Evolutionary conservation across 2,329 filamentous ascomycete genomes (phyloP), one percentile per base, ranked within the genome.

Genomic region (Lachnellula cervina): DNA sequence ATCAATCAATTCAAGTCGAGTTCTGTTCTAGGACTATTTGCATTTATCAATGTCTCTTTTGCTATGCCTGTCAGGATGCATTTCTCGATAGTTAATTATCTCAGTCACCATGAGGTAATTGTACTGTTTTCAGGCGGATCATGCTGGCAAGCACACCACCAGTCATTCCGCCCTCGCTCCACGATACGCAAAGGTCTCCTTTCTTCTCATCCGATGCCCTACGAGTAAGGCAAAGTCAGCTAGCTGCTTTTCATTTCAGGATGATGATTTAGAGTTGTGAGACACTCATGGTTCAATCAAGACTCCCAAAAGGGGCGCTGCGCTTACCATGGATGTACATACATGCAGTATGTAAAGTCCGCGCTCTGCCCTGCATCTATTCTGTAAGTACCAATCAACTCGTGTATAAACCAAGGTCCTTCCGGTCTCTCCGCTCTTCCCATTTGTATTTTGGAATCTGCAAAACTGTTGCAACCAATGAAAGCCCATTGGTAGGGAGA

Each of bases 101-200:
- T 32, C 28, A 32, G 28, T 9, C 9, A 32, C 28, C 28, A 28
- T 46, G n/a, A 4, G 25, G 49, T 17, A 32, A 17, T 16, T 38
- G 51, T 32, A 25, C 28, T 42, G 34, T 32, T 37, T 19, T 50
- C 13, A 64, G 57, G 7, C 55, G 54, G 21, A 60, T 48, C 23
- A 56, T 60, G 3, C 55, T 53, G 40, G 60, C 62, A 19, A 62
- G 25, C 8, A 64, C 55, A 34, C 52, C 38, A n/a, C 63, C 63
- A 13, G 19, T 54, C 43, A 58, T 52, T 1, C 59, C 54, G 23
- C 63, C 60, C 42, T 64, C 62, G 16, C 54, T 57, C 63, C 62
- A 64, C 8, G 56, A 54, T 19, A 65, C 52, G 51, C 60, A 62
- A 19, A 65, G 37, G 48, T 65, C 58, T 4, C 60, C 58, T 14